Percentiles rank a stretch among this genome's conserved stretches.
These are phyloP conservation scores for Daldinia bambusicola DNA, from an alignment of 495 filamentous ascomycete species.

Conservation along the genomic window DNA sequence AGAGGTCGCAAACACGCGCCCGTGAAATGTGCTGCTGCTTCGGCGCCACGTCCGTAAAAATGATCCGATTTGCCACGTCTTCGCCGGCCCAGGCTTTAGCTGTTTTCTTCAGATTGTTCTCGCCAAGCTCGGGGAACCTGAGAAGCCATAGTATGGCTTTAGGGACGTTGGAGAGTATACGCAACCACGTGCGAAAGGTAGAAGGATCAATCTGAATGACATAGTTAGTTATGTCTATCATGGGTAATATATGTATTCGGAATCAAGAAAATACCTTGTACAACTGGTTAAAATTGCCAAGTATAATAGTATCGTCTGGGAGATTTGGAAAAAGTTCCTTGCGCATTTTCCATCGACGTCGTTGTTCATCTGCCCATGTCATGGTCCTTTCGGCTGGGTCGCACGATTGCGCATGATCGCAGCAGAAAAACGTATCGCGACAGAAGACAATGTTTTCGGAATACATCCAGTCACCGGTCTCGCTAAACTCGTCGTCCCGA, in stretches of 20 bases:
- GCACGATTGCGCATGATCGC: conserved; percentile 94
- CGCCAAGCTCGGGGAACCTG: conserved; percentile 93
- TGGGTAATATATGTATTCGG: not conserved
- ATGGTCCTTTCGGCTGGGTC: conserved; percentile 71
- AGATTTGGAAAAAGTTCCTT: conserved; percentile 92
- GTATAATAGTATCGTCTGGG: conserved; percentile 84
- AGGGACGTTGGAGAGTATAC: conserved; percentile 85
- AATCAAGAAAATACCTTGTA: conserved; percentile 80
- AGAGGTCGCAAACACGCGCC: conserved; percentile 90
- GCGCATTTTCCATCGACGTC: conserved; percentile 88
- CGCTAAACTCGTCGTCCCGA: conserved; percentile 72
- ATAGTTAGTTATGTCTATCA: conserved; percentile 10
- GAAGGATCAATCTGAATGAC: conserved; percentile 88
- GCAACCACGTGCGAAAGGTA: conserved; percentile 95
- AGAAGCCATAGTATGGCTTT: conserved; percentile 96
- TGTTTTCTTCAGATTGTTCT: conserved; percentile 81
- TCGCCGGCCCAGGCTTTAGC: conserved; percentile 85
- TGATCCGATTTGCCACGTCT: conserved; percentile 87
- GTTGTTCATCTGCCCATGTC: conserved; percentile 87
- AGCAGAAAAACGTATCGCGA: conserved; percentile 98
- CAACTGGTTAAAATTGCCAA: conserved; percentile 98
- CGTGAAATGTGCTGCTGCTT: conserved; percentile 95
- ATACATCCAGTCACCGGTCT: conserved; percentile 85
- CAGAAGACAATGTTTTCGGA: conserved; percentile 96
- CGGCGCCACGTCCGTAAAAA: conserved; percentile 96